Base-by-base conservation (phyloP, 2,329 filamentous ascomycete genomes). In the Colletotrichum orbiculare region DNA sequence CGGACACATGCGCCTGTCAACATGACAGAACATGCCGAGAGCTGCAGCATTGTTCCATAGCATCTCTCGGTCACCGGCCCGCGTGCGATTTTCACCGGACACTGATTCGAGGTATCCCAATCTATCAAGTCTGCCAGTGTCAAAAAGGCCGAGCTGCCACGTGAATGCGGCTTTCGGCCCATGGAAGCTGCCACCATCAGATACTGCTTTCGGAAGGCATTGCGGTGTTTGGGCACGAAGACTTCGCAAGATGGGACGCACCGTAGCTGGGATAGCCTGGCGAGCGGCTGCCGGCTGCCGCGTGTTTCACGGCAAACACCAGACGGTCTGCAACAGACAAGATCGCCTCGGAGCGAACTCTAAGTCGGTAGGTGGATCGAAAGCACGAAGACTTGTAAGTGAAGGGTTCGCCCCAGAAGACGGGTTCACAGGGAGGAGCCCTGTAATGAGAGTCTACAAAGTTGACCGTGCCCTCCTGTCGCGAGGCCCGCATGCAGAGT, bases 291-390 rank as follows among this genome's bases (percentile, higher is more conserved):
- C 56, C 25, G 25, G 12, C 15, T 15, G 12, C 25, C 25, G 25
- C 10, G 15, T 35, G 52, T 65, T 57, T 66, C 58, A 66, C 41
- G 17, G 38, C 52, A 39, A 56, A 48, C 17, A 65, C 35, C 47
- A 57, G 58, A 66, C 33, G 63, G 38, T 11, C n/a, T 43, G 52
- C 33, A 38, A 53, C 47, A 43, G 25, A 10, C 39, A 43, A 38
- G 46, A 57, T 56, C 41, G 45, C 15, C 37, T 42, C 12, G 6
- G 7, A 10, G 15, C 10, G 17, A 65, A 48, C 35, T 57, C 37
- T 56, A 43, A 57, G 42, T 15, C 15, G 49, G 4, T 15, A 5
- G 2, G 17, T 5, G 33, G 10, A 11, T 12, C n/a, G 41, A 2
- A 47, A 38, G 12, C 13, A 38, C 33, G 8, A 47, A 7, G 5